Evolutionary conservation across 2,329 filamentous ascomycete species (phyloP).

Genomic region (Tothia fuscella): DNA sequence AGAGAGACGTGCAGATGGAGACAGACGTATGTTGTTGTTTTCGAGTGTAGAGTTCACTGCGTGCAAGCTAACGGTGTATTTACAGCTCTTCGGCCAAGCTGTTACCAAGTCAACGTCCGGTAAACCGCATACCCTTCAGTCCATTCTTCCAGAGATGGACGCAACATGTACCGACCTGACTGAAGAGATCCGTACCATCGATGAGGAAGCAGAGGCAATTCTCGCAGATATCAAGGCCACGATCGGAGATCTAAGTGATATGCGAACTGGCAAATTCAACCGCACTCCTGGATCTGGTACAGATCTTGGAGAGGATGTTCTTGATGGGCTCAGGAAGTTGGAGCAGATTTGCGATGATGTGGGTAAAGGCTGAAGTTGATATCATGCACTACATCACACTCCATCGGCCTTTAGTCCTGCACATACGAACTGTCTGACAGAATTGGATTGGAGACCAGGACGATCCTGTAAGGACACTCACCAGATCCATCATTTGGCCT

Average conservation of each 20-base stretch:
- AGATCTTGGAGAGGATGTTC: constrained; percentile 51
- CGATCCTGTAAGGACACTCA: too few species aligned
- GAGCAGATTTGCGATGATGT: constrained; percentile 44
- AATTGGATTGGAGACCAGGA: too few species aligned
- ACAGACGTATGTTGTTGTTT: constrained; percentile 22
- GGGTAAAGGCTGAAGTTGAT: too few species aligned
- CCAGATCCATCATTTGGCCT: too few species aligned
- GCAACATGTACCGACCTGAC: constrained; percentile 54
- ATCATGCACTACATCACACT: too few species aligned
- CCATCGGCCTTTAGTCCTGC: too few species aligned
- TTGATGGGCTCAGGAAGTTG: constrained; percentile 53
- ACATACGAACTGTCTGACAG: too few species aligned
- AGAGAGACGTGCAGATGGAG: constrained; percentile 42
- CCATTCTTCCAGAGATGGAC: constrained; percentile 58
- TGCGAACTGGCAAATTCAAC: constrained; percentile 64
- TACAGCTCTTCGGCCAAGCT: too few species aligned
- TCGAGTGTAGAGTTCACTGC: too few species aligned
- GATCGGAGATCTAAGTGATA: constrained; percentile 65
- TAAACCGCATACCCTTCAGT: constrained; percentile 47
- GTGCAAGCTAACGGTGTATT: too few species aligned
- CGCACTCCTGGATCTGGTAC: constrained; percentile 41
- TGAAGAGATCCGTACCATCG: constrained; percentile 52
- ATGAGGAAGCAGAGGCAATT: constrained; percentile 50
- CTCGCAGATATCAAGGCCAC: constrained; percentile 51
- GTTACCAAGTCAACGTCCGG: too few species aligned